Evolutionary conservation across 306 rosid species (phyloP), one percentile per base, ranked within the genome.

Genomic region (Citrullus amarus): DNA sequence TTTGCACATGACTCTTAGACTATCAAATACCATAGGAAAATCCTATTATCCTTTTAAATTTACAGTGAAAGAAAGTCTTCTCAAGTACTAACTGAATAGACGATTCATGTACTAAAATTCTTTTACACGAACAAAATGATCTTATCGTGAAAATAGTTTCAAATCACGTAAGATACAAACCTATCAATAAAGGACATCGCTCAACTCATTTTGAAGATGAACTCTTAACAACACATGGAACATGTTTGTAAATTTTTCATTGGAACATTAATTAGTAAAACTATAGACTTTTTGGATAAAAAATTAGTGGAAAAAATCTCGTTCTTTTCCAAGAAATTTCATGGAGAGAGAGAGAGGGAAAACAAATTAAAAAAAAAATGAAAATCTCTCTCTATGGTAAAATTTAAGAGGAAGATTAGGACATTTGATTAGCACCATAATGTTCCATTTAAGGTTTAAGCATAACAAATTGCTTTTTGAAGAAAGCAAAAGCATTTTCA

Each of bases 401-500:
- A 48, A 14, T 30, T 62, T 62, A 5, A 34, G 12, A 65, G 18
- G 8, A 66, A 38, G 51, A 66, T 66, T 66, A 17, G 14, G 73
- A 11, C 28, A 66, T 66, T 66, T 17, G 71, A 65, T 65, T 36
- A 36, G 71, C 6, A 67, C 6, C 14, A n/a, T 41, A 68, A 68
- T n/a, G 32, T 41, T 68, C 0, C 2, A 68, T 41, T 20, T 68
- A 68, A n/a, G 75, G 75, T 68, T 68, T 17, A 9, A 58, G 41
- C 12, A 48, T 48, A 71, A 25, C 2, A 46, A 38, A 11, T 43
- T 69, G 75, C 55, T 44, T 69, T 70, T 70, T 70, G 76, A 22
- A 70, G 41, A 71, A 48, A 71, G 58, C 58, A 71, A 71, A 71
- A 66, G 59, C 76, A 71, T 25, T 71, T 71, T 48, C 41, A 48